Evolutionary conservation across 2,329 filamentous ascomycete species (phyloP).

Genomic region (Cladorrhinum sp.): DNA sequence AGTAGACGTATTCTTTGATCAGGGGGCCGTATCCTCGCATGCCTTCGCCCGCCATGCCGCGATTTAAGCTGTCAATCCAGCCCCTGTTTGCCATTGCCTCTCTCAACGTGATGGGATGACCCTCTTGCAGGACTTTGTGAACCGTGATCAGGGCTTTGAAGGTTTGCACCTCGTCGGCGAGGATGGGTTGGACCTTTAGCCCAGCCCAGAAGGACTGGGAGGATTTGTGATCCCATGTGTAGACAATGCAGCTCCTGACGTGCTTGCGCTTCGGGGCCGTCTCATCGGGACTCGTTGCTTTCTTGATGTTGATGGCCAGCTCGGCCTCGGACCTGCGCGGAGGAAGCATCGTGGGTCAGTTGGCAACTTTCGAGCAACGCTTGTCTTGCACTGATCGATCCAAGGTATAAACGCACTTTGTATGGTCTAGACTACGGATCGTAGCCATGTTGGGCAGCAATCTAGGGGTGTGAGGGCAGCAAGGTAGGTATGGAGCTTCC

Average conservation of each 20-base stretch:
- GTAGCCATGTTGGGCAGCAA: conserved; percentile 34
- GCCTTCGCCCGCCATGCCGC: conserved; percentile 79
- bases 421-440: conserved; percentile 33
- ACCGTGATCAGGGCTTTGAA: conserved; percentile 98
- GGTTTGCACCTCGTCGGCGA: conserved; percentile 96
- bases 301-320: conserved; percentile 67
- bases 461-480: too few species aligned
- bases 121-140: conserved; percentile 96
- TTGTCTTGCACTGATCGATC: neutral
- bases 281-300: conserved; percentile 67
- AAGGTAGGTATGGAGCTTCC: conserved; percentile 14
- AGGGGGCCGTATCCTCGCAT: conserved; percentile 86
- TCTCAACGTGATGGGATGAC: conserved; percentile 80
- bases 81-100: conserved; percentile 85
- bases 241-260: conserved; percentile 96
- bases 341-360: conserved; percentile 21
- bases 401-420: conserved; percentile 28
- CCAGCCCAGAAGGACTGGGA: conserved; percentile 94
- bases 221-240: conserved; percentile 98
- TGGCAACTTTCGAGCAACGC: neutral
- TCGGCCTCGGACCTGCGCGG: conserved; percentile 61
- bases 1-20: conserved; percentile 96
- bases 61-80: conserved; percentile 90
- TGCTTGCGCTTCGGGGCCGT: conserved; percentile 78
- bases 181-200: conserved; percentile 98